phyloP scores from a whole-genome alignment of 768 basidiomycete species.

The Suillus plorans region DNA sequence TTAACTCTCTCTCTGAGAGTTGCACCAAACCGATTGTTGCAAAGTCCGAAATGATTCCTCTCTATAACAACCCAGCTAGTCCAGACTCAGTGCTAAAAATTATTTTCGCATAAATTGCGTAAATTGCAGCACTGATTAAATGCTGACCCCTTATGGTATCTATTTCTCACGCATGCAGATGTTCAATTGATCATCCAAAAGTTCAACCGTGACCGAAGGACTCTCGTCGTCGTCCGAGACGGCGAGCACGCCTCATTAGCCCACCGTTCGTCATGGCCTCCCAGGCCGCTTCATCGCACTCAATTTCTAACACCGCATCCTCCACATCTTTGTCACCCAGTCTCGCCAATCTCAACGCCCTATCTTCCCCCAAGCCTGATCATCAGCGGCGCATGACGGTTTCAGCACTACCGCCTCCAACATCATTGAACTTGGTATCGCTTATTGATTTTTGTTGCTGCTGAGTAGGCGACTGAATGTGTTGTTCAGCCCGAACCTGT shows the following conservation, averaged over 20 bases:
- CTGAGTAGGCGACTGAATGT: conserved; percentile 13
- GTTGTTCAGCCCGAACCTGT: conserved; percentile 44
- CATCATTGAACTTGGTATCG: conserved; percentile 42
- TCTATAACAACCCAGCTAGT: background rate
- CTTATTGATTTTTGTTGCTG: background rate
- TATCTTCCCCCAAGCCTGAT: conserved; percentile 27
- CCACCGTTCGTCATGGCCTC: conserved; percentile 25
- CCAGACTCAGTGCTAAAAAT: conserved; percentile 16
- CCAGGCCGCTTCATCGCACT: conserved; percentile 13
- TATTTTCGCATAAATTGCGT: conserved; percentile 10
- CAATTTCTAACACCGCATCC: conserved; percentile 30
- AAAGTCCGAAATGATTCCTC: background rate
- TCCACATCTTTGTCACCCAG: conserved; percentile 34
- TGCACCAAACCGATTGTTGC: background rate
- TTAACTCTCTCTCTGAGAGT: conserved; percentile 10
- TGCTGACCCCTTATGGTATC: conserved; percentile 16
- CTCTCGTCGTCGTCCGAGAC: conserved; percentile 25
- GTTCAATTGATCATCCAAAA: conserved; percentile 7
- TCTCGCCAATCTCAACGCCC: conserved; percentile 33
- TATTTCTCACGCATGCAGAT: conserved; percentile 23
- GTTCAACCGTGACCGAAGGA: conserved; percentile 13
- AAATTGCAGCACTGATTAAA: background rate
- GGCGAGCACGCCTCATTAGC: conserved; percentile 25
- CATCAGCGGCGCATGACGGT: conserved; percentile 40
- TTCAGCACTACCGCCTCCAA: conserved; percentile 37